Evolutionary conservation across 257 asterid species (phyloP), one percentile per base, ranked within the genome.

Genomic region (Gardenia jasminoides): DNA sequence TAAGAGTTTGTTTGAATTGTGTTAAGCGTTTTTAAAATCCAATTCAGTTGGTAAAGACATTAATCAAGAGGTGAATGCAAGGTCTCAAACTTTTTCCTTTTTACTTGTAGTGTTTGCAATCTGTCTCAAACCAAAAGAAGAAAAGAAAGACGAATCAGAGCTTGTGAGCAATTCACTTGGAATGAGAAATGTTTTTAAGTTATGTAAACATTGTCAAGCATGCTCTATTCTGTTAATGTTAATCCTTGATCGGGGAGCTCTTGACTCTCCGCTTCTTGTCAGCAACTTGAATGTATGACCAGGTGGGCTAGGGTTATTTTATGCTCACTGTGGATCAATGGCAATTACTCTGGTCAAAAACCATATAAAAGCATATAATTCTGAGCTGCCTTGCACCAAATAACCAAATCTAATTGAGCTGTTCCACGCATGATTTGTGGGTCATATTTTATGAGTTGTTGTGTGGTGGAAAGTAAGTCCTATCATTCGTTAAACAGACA

Each of bases 341-440:
- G 7, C 33, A 24, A 59, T 41, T 39, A 62, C 33, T 44, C 62
- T 39, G 67, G 70, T 59, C 58, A 75, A 75, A 41, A 75, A 41
- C 50, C 47, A n/a, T 50, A 61, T n/a, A 75, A 1, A 41, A 64
- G 7, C 17, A 6, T 30, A 47, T 64, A 78, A 28, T 4, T 19
- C 74, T 65, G 82, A 79, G 86, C 74, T 76, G 82, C 76, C 85
- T 75, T 82, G 88, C 86, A 82, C 76, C 82, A 82, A 75, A 80
- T 72, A 22, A 33, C 6, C 71, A 67, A 44, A 70, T 67, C 86
- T 73, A 80, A 84, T 81, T 78, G 84, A 80, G 86, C 84, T 82
- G 88, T 80, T 82, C 79, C 58, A 78, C 82, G 84, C 86, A 67
- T 65, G 75, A 76, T 64, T 73, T 84, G 86, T 80, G 88, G 86